phyloP scores from a whole-genome alignment of 805 yeast genomes.

The Phaffomyces opuntiae region DNA sequence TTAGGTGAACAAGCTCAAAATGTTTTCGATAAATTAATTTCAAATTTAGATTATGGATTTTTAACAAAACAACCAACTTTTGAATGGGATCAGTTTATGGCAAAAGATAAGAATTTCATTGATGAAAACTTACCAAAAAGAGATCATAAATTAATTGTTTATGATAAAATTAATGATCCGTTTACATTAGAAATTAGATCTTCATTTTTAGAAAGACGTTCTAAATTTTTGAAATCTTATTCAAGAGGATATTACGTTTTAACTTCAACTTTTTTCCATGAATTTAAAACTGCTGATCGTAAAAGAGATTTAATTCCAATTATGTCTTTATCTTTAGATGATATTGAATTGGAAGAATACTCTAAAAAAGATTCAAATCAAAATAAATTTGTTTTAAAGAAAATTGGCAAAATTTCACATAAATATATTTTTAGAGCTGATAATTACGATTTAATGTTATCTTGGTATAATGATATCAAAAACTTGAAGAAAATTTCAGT shows the following conservation, averaged over 20 bases:
- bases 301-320: conserved; percentile 76
- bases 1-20: conserved; percentile 69
- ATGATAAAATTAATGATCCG: conserved; percentile 64
- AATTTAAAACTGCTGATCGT: conserved; percentile 78
- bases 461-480: conserved; percentile 79
- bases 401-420: conserved; percentile 74
- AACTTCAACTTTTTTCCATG: conserved; percentile 85
- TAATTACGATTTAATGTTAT: conserved; percentile 68
- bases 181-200: conserved; percentile 62
- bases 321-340: conserved; percentile 73
- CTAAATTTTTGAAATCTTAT: conserved; percentile 88
- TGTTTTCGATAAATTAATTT: conserved; percentile 57
- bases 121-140: conserved; percentile 58
- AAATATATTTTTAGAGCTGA: conserved; percentile 96
- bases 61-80: conserved; percentile 69
- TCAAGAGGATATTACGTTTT: conserved; percentile 86
- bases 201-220: conserved; percentile 81
- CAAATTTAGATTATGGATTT: conserved; percentile 62
- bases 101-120: conserved; percentile 65
- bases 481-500: conserved; percentile 54
- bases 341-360: conserved; percentile 79
- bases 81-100: conserved; percentile 85
- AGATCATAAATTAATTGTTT: conserved; percentile 51
- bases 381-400: conserved; percentile 76
- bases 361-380: conserved; percentile 59